Base-by-base conservation (phyloP, 2,329 filamentous ascomycete species). In the Lasiodiplodia citricola region DNA sequence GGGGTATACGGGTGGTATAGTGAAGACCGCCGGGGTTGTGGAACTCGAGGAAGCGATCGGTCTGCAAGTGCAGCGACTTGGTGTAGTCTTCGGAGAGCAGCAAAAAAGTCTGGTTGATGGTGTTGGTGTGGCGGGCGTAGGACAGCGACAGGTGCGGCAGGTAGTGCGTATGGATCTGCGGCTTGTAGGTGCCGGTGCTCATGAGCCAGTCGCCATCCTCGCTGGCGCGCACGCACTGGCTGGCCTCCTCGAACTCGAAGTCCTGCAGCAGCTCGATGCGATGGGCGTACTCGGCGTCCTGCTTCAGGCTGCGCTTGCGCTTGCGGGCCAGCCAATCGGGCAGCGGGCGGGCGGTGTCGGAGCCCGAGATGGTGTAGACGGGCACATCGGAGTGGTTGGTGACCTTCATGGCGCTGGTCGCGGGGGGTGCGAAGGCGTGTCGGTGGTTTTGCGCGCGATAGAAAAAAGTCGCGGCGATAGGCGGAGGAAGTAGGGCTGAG, bases 121-220 rank as follows among this genome's bases (percentile, higher is more conserved):
- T 91, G 72, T 92, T 92, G 1, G 96, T 99, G 80, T 99, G 96
- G 67, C 96, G 90, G 41, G 94, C 89, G 80, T 91, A 99, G 10
- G 94, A 97, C n/a, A 99, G 87, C 11, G 95, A 95, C 25, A 98
- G 86, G 77, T 98, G 94, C 47, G 94, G 92, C 6, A 98, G 88
- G 77, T 97, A 93, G 81, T 99, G 96, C n/a, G 93, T 91, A 77
- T 98, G 96, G 69, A 98, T 97, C 79, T 97, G 93, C 1, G 92
- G 90, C 76, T 92, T 88, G 78, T 89, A 90, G 38, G 88, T 90
- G 83, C 93, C 94, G 65, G 94, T 96, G 75, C 92, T 96, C 92
- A 97, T 96, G 51, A 96, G 89, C 94, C 96, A 99, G 78, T 98
- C 91, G 60, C 95, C 95, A 87, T 99, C 96, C 69, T 97, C 94